Conservation (phyloP, 2,329 filamentous ascomycete genomes). For the Emergomyces orientalis region DNA sequence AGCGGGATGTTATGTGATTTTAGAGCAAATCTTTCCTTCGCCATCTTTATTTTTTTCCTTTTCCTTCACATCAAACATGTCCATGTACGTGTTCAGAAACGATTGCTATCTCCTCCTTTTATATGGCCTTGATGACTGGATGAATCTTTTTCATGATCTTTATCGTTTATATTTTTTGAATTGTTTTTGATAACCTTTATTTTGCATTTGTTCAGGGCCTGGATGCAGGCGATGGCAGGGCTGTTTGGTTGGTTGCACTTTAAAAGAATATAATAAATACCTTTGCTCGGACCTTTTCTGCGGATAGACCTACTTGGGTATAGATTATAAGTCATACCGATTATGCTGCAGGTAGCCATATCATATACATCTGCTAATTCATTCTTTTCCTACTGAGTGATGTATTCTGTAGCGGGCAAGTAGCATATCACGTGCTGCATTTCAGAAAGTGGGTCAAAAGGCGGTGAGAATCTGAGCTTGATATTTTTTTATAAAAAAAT, state of each 20-base stretch:
- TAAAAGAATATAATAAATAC: neutral
- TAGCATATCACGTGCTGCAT: neutral
- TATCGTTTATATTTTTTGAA: neutral
- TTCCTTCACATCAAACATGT: too few species aligned
- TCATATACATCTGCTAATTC: too few species aligned
- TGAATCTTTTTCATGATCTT: neutral
- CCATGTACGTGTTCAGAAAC: neutral
- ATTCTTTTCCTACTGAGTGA: too few species aligned
- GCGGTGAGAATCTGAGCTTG: neutral
- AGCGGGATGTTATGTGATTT: neutral
- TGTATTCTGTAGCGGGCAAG: too few species aligned
- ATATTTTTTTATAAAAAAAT: neutral
- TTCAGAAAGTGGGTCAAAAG: neutral
- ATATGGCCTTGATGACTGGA: neutral
- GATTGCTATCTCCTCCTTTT: neutral
- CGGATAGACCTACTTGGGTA: neutral
- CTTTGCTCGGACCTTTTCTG: neutral
- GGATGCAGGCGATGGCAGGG: neutral
- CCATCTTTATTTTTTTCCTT: neutral
- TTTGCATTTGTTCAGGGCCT: neutral
- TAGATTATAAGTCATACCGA: neutral
- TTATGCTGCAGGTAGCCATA: neutral
- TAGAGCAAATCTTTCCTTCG: neutral
- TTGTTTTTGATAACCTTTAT: neutral
- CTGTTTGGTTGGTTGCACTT: neutral